These are phyloP conservation scores for Hypomontagnella monticulosa DNA, from an alignment of 495 filamentous ascomycete genomes.

Conservation along the genomic window DNA sequence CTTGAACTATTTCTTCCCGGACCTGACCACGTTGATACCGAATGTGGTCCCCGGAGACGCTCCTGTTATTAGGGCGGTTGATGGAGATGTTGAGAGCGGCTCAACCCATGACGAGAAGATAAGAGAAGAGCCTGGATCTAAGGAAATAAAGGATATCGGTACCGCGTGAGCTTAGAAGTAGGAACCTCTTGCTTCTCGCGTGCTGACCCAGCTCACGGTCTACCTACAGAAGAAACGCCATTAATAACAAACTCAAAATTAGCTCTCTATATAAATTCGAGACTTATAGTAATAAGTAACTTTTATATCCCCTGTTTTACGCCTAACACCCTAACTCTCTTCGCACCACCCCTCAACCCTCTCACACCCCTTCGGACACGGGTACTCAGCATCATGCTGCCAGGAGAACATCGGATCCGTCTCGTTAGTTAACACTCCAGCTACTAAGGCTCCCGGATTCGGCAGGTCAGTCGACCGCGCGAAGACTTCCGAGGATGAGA, in stretches of 20 bases:
- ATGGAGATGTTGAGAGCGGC: conserved; percentile 30
- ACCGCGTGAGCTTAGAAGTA: not conserved
- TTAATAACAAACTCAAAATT: too few relatives aligned
- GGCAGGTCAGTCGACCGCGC: conserved; percentile 52
- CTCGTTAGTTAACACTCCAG: conserved; percentile 58
- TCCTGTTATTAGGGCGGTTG: conserved; percentile 22
- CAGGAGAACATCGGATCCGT: conserved; percentile 62
- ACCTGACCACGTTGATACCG: conserved; percentile 45
- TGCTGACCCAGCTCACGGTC: too few relatives aligned
- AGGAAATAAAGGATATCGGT: not conserved
- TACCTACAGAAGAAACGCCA: too few relatives aligned
- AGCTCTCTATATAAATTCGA: not conserved
- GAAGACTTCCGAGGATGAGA: conserved; percentile 59
- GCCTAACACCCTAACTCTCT: not conserved
- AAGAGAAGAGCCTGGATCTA: not conserved
- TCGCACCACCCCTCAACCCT: conserved; percentile 34
- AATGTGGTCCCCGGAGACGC: conserved; percentile 19
- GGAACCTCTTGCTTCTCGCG: too few relatives aligned
- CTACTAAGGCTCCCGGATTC: conserved; percentile 48
- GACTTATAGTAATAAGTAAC: too few relatives aligned
- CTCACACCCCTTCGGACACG: conserved; percentile 59
- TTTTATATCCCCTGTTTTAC: too few relatives aligned
- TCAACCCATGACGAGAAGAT: conserved; percentile 13
- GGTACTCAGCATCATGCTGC: conserved; percentile 56
- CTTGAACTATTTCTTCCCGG: conserved; percentile 50